Evolutionary conservation across 768 basidiomycete species (phyloP), one percentile per base, ranked within the genome.

Genomic region (Boletus speciosus): DNA sequence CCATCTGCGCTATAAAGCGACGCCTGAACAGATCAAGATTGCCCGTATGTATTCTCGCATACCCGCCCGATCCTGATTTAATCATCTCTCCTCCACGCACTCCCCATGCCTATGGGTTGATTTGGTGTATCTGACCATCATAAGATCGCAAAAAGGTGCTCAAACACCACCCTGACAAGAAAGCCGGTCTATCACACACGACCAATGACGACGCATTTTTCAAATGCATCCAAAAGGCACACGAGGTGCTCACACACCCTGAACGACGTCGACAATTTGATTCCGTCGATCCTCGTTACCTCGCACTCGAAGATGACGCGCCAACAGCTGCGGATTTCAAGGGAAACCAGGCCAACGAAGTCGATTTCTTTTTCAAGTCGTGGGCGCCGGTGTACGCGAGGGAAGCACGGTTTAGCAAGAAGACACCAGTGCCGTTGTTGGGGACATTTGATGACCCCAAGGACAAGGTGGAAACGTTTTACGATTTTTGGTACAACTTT

Each of bases 401-500:
- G 54, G 93, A 96, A 70, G 83, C 89, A n/a, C 84, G 95, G 35
- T 99, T 99, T 81, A 94, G 93, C 61, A 86, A 85, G 61, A 76
- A 68, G 50, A 81, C 89, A 68, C 93, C 94, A 12, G 92, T 93
- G 7, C 95, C 93, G 6, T 71, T 78, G 54, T 81, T 99, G 27
- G 96, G 95, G 10, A 72, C 71, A 29, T 72, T 79, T 55, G 80
- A 89, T 42, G 82, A 86, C 21, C 69, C 84, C 53, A 96, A 97
- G 73, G 81, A 82, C 60, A 81, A 83, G 52, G 95, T 98, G 50
- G 91, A 96, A 70, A 79, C 74, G 6, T 98, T 99, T 79, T 99
- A 99, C 78, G 90, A 98, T 72, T 97, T 96, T 73, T 99, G 94
- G 93, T 98, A 99, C 80, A 96, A 95, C 80, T 96, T 99, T 73